Conservation (phyloP, 1,139 yeast species). For the Taphrina deformans region DNA sequence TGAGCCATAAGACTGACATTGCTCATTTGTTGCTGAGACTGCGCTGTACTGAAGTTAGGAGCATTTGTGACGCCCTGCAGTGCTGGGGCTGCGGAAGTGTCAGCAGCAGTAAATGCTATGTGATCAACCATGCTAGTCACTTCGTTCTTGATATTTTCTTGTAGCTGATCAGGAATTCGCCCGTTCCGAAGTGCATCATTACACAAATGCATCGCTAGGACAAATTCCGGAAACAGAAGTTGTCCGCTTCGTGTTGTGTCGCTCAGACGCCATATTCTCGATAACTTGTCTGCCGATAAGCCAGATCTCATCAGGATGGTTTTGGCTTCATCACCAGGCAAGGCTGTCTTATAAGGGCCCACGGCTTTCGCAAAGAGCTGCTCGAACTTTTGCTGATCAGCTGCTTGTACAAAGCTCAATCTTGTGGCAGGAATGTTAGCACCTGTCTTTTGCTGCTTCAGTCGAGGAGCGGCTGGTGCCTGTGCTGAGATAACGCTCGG, state of each 20-base stretch:
- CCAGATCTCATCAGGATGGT: slow-evolving; percentile 79
- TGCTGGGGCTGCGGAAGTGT: slow-evolving; percentile 10
- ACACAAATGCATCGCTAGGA: slow-evolving; percentile 86
- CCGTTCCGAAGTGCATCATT: slow-evolving; percentile 76
- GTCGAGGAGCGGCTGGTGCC: slow-evolving; percentile 40
- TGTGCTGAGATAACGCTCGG: slow-evolving; percentile 39
- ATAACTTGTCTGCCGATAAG: slow-evolving; percentile 69
- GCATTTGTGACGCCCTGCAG: slow-evolving; percentile 6
- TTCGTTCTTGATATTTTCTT: slow-evolving; percentile 73
- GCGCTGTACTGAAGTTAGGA: slow-evolving; percentile 19
- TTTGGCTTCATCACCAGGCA: slow-evolving; percentile 73
- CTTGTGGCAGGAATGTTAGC: slow-evolving; percentile 58
- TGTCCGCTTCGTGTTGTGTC: slow-evolving; percentile 86
- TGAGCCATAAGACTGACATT: slow-evolving; percentile 25
- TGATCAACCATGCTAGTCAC: slow-evolving; percentile 86
- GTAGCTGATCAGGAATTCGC: slow-evolving; percentile 69
- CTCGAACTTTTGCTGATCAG: slow-evolving; percentile 84
- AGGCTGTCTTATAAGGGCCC: slow-evolving; percentile 58
- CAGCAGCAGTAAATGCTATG: slow-evolving; percentile 46
- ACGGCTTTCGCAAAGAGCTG: slow-evolving; percentile 56
- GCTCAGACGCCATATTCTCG: slow-evolving; percentile 80
- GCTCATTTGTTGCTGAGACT: slow-evolving; percentile 8
- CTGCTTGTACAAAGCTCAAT: slow-evolving; percentile 77
- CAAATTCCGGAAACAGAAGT: slow-evolving; percentile 89
- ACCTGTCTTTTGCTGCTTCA: slow-evolving; percentile 42